Evolutionary conservation across 768 basidiomycete genomes (phyloP).

Genomic region (Amyloporia xantha): DNA sequence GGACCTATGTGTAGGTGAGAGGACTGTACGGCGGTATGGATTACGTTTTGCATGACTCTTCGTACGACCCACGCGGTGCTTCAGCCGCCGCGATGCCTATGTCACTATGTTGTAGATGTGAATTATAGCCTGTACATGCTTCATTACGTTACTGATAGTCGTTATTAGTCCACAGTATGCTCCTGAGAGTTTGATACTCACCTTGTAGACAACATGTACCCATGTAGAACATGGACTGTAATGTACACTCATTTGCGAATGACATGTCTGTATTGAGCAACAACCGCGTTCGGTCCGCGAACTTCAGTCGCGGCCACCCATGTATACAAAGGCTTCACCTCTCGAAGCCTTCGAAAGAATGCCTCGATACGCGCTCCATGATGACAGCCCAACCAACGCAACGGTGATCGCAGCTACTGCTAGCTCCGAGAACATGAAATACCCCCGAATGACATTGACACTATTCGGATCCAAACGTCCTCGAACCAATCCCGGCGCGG

Average conservation of each 20-base stretch:
- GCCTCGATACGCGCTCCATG: too few species aligned
- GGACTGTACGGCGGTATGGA: neutral
- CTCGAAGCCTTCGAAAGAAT: too few species aligned
- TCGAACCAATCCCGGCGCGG: neutral
- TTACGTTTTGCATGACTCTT: neutral
- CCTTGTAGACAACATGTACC: neutral
- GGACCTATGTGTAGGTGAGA: slow-evolving; percentile 27
- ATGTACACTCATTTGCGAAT: too few species aligned
- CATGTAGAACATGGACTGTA: neutral
- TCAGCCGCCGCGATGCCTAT: neutral
- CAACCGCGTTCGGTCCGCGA: too few species aligned
- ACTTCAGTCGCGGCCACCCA: too few species aligned
- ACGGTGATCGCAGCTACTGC: too few species aligned
- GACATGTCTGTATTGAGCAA: too few species aligned
- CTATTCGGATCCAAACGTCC: neutral
- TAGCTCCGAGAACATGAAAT: too few species aligned
- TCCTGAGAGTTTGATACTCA: neutral
- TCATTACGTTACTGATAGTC: neutral
- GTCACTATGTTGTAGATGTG: neutral
- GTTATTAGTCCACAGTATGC: neutral
- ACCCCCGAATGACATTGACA: neutral
- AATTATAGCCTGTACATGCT: neutral
- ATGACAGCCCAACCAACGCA: too few species aligned
- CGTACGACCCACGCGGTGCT: neutral
- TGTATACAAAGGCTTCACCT: too few species aligned